Conservation (phyloP, 192 early-diverging fungal genomes). For the Coemansia interrupta region DNA sequence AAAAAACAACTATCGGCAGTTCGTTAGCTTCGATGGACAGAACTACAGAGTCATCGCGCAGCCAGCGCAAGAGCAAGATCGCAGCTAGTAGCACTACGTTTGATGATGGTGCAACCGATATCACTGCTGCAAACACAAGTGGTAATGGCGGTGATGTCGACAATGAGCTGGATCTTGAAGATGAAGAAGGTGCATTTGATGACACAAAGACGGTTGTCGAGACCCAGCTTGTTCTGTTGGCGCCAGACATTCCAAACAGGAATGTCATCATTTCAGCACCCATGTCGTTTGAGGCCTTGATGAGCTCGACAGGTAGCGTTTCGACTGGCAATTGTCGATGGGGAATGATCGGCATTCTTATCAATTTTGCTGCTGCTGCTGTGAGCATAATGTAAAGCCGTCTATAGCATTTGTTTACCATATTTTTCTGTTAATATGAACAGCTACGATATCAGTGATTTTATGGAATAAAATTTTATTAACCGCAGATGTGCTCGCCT, state of each 20-base stretch:
- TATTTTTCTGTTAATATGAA: no score
- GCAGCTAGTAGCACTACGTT: neutral
- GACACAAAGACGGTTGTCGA: neutral
- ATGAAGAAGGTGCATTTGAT: neutral
- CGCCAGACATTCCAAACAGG: neutral
- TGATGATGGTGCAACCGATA: neutral
- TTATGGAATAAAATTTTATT: no score
- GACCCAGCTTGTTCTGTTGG: neutral
- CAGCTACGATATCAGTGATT: no score
- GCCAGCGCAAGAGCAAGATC: neutral
- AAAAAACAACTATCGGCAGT: no score
- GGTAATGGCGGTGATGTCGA: neutral
- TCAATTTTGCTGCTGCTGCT: neutral
- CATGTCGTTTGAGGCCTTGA: neutral
- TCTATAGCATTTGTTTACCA: no score
- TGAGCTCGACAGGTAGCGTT: neutral
- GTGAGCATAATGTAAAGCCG: no score
- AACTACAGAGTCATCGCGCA: neutral
- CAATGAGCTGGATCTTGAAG: neutral
- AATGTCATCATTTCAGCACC: neutral
- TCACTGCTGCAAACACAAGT: neutral
- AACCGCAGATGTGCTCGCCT: no score
- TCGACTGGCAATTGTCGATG: no score
- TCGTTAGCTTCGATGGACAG: neutral
- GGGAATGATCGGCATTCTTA: no score